Percentiles rank a stretch among this genome's conserved stretches.
Conservation (phyloP, 768 basidiomycete genomes). For the Boletales sp. region DNA sequence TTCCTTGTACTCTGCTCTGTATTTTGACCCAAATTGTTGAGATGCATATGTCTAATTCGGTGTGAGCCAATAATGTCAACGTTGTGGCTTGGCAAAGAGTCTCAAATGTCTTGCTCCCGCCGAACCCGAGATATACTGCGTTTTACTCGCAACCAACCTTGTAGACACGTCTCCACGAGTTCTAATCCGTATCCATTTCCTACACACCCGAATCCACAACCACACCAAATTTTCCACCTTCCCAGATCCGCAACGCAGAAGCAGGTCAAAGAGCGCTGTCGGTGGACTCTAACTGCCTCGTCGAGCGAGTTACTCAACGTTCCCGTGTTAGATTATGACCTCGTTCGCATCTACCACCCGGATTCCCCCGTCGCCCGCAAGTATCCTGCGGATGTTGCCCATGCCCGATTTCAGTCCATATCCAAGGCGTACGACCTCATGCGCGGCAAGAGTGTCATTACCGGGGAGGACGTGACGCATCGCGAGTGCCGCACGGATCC, state of each 20-base stretch:
- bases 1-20: background rate
- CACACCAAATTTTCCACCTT: conserved; percentile 63
- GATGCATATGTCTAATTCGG: too few relatives aligned
- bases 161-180: conserved; percentile 18
- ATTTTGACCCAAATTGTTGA: background rate
- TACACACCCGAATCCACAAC: conserved; percentile 46
- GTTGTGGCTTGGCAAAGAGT: too few relatives aligned
- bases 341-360: conserved; percentile 76
- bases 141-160: conserved; percentile 1
- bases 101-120: conserved; percentile 3
- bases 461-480: conserved; percentile 13
- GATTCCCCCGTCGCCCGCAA: conserved; percentile 51
- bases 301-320: conserved; percentile 1
- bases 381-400: conserved; percentile 46
- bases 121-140: conserved; percentile 6
- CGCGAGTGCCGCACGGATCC: conserved; percentile 29
- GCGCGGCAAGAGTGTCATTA: conserved; percentile 40
- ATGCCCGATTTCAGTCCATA: conserved; percentile 67
- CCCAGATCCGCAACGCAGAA: conserved; percentile 46
- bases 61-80: too few relatives aligned
- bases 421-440: conserved; percentile 64
- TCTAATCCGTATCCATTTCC: conserved; percentile 49
- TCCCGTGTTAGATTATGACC: conserved; percentile 59
- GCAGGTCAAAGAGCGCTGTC: conserved; percentile 59
- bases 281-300: conserved; percentile 16